Conservation (phyloP, 163 green algal species). For the Volvox carteri region DNA sequence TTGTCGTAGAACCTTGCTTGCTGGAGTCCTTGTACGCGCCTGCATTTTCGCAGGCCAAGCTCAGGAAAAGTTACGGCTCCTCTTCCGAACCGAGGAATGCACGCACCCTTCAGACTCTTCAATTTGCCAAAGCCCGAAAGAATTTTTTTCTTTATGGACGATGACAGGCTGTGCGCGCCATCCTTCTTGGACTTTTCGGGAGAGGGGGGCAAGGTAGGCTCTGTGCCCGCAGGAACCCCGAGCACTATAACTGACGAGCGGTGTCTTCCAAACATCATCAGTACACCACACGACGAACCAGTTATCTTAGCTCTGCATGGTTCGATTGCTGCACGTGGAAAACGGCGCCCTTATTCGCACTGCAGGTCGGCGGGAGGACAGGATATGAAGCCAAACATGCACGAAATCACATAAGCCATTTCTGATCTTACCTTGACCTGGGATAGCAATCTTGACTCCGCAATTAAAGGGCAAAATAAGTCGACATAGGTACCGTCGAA, state of each 20-base stretch:
- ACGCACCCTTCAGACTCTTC: conserved; percentile 26
- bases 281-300: neutral
- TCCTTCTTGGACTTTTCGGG: conserved; percentile 14
- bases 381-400: neutral
- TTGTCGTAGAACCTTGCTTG: neutral
- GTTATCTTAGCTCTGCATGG: neutral
- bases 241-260: neutral
- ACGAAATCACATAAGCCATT: neutral
- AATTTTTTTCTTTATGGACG: conserved; percentile 22
- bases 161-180: neutral
- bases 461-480: neutral
- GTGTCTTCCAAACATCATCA: conserved; percentile 10
- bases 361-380: conserved; percentile 16
- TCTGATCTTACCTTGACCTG: neutral
- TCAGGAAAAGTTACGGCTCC: neutral
- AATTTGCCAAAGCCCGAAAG: conserved; percentile 13
- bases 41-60: neutral
- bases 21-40: neutral
- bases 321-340: neutral
- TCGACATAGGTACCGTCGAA: neutral
- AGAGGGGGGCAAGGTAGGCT: neutral
- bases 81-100: neutral
- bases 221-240: conserved; percentile 10
- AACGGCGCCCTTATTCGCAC: neutral
- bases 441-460: neutral